Conservation (phyloP, 2,329 filamentous ascomycete genomes). For the Ascochyta rabiei region DNA sequence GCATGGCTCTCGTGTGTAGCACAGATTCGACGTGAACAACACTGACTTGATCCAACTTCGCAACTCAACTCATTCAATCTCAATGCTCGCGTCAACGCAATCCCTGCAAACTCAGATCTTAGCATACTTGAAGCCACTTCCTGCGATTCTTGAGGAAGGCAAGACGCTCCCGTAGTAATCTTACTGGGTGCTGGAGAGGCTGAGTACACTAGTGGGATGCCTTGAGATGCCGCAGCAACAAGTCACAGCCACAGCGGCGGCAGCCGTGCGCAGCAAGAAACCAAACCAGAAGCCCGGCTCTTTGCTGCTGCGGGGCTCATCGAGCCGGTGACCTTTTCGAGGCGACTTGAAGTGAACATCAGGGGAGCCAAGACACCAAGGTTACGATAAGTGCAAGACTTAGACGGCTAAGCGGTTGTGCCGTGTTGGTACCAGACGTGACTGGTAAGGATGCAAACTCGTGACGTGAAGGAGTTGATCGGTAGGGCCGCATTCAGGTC, state of each 20-base stretch:
- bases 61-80: no score
- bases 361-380: conserved; percentile 6
- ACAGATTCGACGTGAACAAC: no score
- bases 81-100: no score
- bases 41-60: no score
- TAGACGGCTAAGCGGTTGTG: conserved; percentile 9
- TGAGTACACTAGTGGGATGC: conserved; percentile 1
- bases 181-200: background rate
- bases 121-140: background rate
- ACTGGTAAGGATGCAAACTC: background rate
- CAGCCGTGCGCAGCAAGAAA: conserved; percentile 1
- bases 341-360: conserved; percentile 13
- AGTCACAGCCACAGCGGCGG: background rate
- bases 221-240: conserved; percentile 8
- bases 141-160: no score
- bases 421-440: background rate
- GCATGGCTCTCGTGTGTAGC: no score
- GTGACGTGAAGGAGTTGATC: conserved; percentile 6
- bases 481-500: background rate
- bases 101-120: background rate
- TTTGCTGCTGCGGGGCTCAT: conserved; percentile 4
- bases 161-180: background rate
- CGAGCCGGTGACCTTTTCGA: conserved; percentile 2
- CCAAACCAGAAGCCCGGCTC: conserved; percentile 1
- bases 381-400: conserved; percentile 5